Evolutionary conservation across 179 eudicot genomes (phyloP).

Genomic region (Patellifolia procumbens): DNA sequence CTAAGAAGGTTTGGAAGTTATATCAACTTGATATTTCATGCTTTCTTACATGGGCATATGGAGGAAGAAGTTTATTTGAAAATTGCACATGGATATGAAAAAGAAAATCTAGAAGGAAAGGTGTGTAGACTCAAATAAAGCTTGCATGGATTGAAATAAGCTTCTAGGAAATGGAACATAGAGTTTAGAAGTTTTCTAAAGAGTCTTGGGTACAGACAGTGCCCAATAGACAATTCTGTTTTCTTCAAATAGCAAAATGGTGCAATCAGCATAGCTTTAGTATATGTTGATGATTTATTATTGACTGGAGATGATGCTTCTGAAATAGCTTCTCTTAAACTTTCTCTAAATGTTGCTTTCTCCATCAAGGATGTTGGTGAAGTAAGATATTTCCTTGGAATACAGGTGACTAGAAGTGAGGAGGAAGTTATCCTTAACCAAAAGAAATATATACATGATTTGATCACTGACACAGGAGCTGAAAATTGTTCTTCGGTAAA

Average conservation of each 20-base stretch:
- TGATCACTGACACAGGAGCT: not conserved
- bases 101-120: not conserved
- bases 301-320: not conserved
- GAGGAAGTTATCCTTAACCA: not conserved
- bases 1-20: too few relatives aligned
- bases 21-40: too few relatives aligned
- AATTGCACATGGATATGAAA: not conserved
- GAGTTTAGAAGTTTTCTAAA: too few relatives aligned
- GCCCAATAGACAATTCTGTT: not conserved
- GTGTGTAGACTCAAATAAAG: not conserved
- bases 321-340: not conserved
- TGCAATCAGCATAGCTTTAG: not conserved
- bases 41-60: not conserved
- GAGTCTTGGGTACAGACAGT: not conserved
- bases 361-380: not conserved
- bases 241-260: not conserved
- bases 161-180: too few relatives aligned
- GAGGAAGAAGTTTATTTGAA: not conserved
- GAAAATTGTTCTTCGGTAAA: not conserved
- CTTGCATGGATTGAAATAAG: too few relatives aligned
- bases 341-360: not conserved
- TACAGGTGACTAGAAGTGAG: not conserved
- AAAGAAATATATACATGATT: not conserved
- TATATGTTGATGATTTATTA: not conserved
- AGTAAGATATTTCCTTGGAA: not conserved